phyloP scores from a whole-genome alignment of 2,329 filamentous ascomycete genomes.

The Scedosporium apiospermum region DNA sequence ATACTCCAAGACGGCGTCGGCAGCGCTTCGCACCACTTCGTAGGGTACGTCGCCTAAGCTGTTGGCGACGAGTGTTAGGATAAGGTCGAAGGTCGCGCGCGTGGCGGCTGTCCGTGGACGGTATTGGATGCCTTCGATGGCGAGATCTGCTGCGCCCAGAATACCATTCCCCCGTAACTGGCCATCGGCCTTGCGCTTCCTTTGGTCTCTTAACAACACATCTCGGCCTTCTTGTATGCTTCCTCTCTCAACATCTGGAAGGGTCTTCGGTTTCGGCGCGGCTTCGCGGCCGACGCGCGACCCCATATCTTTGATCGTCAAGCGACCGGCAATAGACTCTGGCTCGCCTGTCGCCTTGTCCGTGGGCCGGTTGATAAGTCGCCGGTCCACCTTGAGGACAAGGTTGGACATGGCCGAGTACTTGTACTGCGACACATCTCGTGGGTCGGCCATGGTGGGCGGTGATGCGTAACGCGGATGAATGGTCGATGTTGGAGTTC shows the following conservation, averaged over 20 bases:
- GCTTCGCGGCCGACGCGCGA: slow-evolving; percentile 69
- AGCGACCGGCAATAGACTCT: slow-evolving; percentile 88
- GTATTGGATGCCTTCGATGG: slow-evolving; percentile 88
- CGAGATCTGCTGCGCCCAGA: slow-evolving; percentile 72
- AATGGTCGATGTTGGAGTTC: neutral
- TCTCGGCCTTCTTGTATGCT: slow-evolving; percentile 72
- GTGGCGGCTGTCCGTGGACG: slow-evolving; percentile 86
- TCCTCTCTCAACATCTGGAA: slow-evolving; percentile 65
- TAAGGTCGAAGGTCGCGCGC: slow-evolving; percentile 86
- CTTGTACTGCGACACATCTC: slow-evolving; percentile 93
- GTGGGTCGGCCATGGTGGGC: slow-evolving; percentile 58
- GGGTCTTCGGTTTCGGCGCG: slow-evolving; percentile 71
- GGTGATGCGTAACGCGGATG: neutral
- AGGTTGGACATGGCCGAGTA: slow-evolving; percentile 99
- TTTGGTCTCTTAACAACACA: slow-evolving; percentile 73
- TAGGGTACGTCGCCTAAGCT: slow-evolving; percentile 88
- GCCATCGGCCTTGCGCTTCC: slow-evolving; percentile 72
- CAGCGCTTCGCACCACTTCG: slow-evolving; percentile 85
- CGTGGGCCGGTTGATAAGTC: slow-evolving; percentile 83
- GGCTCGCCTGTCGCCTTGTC: slow-evolving; percentile 96
- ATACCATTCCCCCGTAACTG: slow-evolving; percentile 67
- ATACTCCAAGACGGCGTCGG: slow-evolving; percentile 82
- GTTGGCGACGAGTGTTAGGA: slow-evolving; percentile 80
- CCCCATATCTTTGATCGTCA: slow-evolving; percentile 94
- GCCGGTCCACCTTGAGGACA: slow-evolving; percentile 98